phyloP scores from a whole-genome alignment of 1,284 basidiomycete genomes.

The Megacollybia platyphylla region DNA sequence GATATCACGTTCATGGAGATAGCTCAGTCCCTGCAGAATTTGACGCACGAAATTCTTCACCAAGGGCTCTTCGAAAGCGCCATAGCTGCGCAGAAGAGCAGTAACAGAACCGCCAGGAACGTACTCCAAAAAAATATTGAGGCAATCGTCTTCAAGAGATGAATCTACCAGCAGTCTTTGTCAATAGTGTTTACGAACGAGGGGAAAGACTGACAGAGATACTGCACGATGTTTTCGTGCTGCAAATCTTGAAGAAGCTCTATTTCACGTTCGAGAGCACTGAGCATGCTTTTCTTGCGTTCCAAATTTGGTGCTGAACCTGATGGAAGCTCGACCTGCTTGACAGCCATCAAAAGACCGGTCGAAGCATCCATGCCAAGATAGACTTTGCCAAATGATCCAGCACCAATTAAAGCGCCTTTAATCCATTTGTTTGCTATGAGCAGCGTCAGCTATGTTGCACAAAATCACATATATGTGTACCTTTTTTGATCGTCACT shows the following conservation, averaged over 20 bases:
- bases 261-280: conserved; percentile 91
- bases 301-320: conserved; percentile 84
- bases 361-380: conserved; percentile 94
- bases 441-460: conserved; percentile 8
- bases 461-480: conserved; percentile 10
- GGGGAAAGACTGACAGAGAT: conserved; percentile 58
- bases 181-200: conserved; percentile 3
- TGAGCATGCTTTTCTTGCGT: conserved; percentile 90
- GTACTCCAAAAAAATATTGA: conserved; percentile 99
- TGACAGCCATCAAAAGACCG: conserved; percentile 96
- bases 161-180: conserved; percentile 46
- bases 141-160: conserved; percentile 74
- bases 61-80: conserved; percentile 91
- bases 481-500: conserved; percentile 57
- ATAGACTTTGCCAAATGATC: conserved; percentile 92
- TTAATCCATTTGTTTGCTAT: conserved; percentile 94
- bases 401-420: conserved; percentile 93
- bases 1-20: conserved; percentile 90
- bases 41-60: conserved; percentile 93
- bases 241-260: conserved; percentile 91
- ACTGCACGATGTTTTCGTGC: conserved; percentile 97
- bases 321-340: conserved; percentile 92
- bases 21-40: conserved; percentile 85
- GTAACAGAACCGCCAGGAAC: conserved; percentile 97
- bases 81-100: conserved; percentile 86